Evolutionary conservation across 805 yeast species (phyloP).

Genomic region (Suhomyces prunicola): DNA sequence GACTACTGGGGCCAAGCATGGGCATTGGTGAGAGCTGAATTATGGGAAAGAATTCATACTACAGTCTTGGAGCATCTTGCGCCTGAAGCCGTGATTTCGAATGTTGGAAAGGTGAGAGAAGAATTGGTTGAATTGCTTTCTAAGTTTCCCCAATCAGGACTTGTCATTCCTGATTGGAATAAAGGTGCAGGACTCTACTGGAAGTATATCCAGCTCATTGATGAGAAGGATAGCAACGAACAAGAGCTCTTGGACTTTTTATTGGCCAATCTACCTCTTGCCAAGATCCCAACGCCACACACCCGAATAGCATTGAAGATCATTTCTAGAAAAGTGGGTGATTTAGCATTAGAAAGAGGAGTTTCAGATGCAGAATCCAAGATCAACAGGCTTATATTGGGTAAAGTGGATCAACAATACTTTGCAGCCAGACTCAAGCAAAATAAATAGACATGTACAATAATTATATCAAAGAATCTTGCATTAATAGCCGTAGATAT

Average conservation of each 20-base stretch:
- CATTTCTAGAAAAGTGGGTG: constrained; percentile 50
- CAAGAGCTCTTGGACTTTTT: constrained; percentile 32
- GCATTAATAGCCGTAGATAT: background rate
- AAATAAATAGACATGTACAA: background rate
- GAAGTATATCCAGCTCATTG: constrained; percentile 40
- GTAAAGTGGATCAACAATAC: constrained; percentile 20
- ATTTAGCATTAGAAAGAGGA: constrained; percentile 27
- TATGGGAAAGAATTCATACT: constrained; percentile 62
- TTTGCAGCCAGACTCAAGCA: constrained; percentile 11
- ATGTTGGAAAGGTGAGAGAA: constrained; percentile 30
- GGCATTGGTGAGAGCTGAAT: constrained; percentile 58
- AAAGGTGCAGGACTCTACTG: constrained; percentile 58
- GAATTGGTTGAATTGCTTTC: constrained; percentile 39
- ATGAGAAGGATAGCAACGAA: constrained; percentile 6
- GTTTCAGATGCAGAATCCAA: constrained; percentile 9
- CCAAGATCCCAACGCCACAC: constrained; percentile 22
- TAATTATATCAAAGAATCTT: background rate
- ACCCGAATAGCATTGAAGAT: constrained; percentile 42
- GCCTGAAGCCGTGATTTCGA: constrained; percentile 64
- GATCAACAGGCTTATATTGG: constrained; percentile 12
- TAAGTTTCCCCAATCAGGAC: constrained; percentile 42
- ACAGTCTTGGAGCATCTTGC: constrained; percentile 59
- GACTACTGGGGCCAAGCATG: constrained; percentile 59
- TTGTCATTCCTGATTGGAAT: constrained; percentile 47
- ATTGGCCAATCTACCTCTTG: constrained; percentile 43